phyloP scores from a whole-genome alignment of 2,329 filamentous ascomycete genomes.

The Fusarium succisae region DNA sequence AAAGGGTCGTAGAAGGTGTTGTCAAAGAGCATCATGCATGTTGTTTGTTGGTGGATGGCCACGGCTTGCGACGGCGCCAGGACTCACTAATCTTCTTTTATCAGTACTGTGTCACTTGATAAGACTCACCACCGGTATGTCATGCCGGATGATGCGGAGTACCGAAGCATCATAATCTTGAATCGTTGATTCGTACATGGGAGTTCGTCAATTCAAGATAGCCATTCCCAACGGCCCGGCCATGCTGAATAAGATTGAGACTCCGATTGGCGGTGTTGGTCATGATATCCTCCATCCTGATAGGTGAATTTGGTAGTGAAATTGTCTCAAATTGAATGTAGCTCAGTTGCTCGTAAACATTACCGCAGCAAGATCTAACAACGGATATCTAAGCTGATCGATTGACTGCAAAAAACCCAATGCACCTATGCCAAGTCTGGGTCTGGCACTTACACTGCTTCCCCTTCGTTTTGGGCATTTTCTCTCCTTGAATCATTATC shows the following conservation, averaged over 20 bases:
- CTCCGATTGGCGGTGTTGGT: not conserved
- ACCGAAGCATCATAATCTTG: not conserved
- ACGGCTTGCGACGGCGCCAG: conserved; percentile 28
- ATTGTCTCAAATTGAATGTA: conserved; percentile 36
- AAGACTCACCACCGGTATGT: not conserved
- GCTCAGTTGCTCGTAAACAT: conserved; percentile 12
- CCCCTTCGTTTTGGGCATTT: conserved; percentile 5
- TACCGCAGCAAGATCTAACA: conserved; percentile 13
- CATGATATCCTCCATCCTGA: not conserved
- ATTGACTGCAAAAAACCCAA: conserved; percentile 35
- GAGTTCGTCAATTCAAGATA: not conserved
- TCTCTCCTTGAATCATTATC: conserved; percentile 1
- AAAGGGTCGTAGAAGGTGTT: not conserved
- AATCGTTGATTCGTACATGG: not conserved
- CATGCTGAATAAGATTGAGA: not conserved
- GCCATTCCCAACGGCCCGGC: not conserved
- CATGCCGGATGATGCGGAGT: conserved; percentile 2
- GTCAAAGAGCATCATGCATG: not conserved
- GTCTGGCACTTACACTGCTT: not conserved
- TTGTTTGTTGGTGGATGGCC: conserved; percentile 19
- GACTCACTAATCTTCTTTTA: not conserved
- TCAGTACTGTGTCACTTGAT: conserved; percentile 25
- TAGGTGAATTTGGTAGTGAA: not conserved
- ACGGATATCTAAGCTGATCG: conserved; percentile 44
- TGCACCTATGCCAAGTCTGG: conserved; percentile 10